phyloP scores from a whole-genome alignment of 306 rosid species.

The Sindora glabra region DNA sequence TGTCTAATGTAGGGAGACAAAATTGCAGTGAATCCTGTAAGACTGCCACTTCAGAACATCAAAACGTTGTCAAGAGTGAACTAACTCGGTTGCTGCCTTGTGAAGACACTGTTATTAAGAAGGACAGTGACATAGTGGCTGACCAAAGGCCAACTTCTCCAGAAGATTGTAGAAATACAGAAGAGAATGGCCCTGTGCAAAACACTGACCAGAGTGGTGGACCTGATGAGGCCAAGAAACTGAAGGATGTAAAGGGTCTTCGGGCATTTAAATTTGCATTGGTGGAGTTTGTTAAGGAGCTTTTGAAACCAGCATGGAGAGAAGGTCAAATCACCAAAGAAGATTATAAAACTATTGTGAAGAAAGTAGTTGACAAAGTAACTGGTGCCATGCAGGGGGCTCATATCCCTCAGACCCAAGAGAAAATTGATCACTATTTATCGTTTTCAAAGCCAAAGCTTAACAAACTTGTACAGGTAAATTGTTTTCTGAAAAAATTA shows the following conservation, averaged over 20 bases:
- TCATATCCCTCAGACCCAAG: constrained; percentile 81
- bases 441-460: constrained; percentile 73
- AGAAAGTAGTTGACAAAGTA: constrained; percentile 94
- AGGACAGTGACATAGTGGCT: constrained; percentile 28
- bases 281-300: constrained; percentile 86
- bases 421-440: constrained; percentile 81
- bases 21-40: constrained; percentile 25
- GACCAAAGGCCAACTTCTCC: constrained; percentile 25
- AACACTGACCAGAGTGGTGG: constrained; percentile 42
- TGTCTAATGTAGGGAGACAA: constrained; percentile 30
- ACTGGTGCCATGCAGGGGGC: constrained; percentile 51
- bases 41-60: constrained; percentile 28
- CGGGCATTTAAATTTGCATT: constrained; percentile 82
- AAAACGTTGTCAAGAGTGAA: constrained; percentile 24
- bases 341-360: constrained; percentile 80
- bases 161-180: constrained; percentile 27
- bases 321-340: constrained; percentile 82
- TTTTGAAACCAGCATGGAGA: constrained; percentile 89
- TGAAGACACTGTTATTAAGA: constrained; percentile 20
- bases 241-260: constrained; percentile 63
- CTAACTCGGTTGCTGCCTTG: constrained; percentile 31
- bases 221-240: constrained; percentile 58
- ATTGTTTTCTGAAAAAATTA: no score
- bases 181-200: constrained; percentile 35
- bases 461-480: constrained; percentile 91